phyloP scores from a whole-genome alignment of 2,329 filamentous ascomycete species.

The Sarocladium oryzae region DNA sequence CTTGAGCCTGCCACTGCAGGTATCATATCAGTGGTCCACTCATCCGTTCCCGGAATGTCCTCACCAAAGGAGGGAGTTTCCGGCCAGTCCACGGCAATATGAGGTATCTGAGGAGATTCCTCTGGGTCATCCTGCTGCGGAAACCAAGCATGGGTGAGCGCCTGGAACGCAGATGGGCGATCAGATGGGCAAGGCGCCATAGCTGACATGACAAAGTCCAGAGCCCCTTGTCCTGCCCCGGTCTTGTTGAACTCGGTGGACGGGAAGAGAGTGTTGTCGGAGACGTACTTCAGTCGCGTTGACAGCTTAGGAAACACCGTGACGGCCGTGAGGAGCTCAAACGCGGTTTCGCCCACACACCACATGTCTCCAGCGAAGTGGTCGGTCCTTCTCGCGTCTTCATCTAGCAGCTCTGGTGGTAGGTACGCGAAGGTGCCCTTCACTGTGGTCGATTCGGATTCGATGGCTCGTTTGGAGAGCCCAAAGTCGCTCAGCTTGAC shows the following conservation, averaged over 20 bases:
- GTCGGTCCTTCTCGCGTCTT: not conserved
- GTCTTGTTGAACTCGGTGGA: not conserved
- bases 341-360: not conserved
- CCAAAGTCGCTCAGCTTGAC: conserved; percentile 5
- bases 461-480: not conserved
- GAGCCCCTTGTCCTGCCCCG: not conserved
- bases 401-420: not conserved
- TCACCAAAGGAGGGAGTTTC: not conserved
- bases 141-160: not conserved
- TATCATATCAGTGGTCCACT: not conserved
- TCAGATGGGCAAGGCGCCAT: not conserved
- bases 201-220: not conserved
- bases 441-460: not conserved
- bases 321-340: not conserved
- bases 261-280: not conserved
- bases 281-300: not conserved
- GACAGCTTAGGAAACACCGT: conserved; percentile 8
- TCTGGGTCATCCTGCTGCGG: not conserved
- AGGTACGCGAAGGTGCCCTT: not conserved
- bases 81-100: not conserved
- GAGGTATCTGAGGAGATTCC: not conserved
- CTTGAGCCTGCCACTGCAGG: too few species aligned
- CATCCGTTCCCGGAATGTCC: not conserved
- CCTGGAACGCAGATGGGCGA: not conserved
- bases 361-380: conserved; percentile 2